Conservation (phyloP, 2,329 filamentous ascomycete genomes). For the Xylaria arbuscula region DNA sequence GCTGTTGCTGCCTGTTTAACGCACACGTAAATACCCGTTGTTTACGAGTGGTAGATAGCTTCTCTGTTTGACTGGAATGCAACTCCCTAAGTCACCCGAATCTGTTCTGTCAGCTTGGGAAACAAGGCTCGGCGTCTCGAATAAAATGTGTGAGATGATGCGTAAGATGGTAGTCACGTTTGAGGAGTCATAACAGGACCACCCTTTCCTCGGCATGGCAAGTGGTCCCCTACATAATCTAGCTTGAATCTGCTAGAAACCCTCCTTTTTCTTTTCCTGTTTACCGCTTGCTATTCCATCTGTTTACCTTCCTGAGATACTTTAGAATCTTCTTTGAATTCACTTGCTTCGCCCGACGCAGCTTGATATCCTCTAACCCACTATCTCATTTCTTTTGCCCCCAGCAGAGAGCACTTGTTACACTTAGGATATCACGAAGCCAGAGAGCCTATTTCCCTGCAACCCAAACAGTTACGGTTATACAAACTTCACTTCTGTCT, state of each 20-base stretch:
- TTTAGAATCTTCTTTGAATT: not conserved
- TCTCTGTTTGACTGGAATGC: not conserved
- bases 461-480: not conserved
- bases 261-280: not conserved
- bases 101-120: not conserved
- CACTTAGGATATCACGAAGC: not conserved
- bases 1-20: not conserved
- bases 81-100: not conserved
- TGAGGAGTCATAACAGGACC: not conserved
- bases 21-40: not conserved
- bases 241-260: too few relatives aligned
- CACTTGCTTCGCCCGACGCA: not conserved
- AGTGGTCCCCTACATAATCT: not conserved
- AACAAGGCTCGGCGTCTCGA: not conserved
- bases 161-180: not conserved
- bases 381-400: not conserved
- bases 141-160: not conserved
- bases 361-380: not conserved
- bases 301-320: not conserved
- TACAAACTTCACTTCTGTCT: not conserved
- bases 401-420: not conserved
- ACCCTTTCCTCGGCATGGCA: not conserved
- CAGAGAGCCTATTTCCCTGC: not conserved
- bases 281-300: not conserved
- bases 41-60: not conserved